Conservation (phyloP, 495 filamentous ascomycete species). For the Durotheca rogersii region DNA sequence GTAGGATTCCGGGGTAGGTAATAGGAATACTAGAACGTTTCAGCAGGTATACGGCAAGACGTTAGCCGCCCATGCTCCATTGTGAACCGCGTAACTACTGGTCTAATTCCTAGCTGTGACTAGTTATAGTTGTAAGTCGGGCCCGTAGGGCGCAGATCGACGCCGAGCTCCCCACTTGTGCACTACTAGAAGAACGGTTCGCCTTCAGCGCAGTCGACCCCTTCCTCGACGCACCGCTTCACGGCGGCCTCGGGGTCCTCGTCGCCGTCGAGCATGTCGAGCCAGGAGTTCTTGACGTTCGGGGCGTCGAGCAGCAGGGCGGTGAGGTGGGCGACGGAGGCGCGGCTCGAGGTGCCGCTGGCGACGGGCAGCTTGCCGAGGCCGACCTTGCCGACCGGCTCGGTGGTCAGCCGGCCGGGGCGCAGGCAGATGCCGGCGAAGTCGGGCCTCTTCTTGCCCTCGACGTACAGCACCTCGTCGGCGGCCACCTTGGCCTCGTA, state of each 20-base stretch:
- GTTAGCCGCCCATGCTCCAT: too few relatives aligned
- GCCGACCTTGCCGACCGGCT: conserved; percentile 60
- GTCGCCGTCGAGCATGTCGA: conserved; percentile 54
- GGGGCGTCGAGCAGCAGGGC: conserved; percentile 63
- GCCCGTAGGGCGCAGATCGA: too few relatives aligned
- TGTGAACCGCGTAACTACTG: too few relatives aligned
- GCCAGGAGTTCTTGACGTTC: conserved; percentile 46
- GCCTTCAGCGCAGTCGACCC: conserved; percentile 64
- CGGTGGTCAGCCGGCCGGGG: conserved; percentile 63
- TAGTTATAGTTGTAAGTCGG: too few relatives aligned
- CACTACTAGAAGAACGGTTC: conserved; percentile 43
- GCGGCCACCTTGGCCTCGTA: conserved; percentile 73
- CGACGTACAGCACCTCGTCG: conserved; percentile 68
- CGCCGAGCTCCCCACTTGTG: too few relatives aligned
- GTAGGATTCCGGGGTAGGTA: too few relatives aligned
- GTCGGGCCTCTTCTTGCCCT: conserved; percentile 42
- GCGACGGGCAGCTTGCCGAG: conserved; percentile 61
- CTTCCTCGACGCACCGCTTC: conserved; percentile 59
- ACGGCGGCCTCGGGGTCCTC: conserved; percentile 64
- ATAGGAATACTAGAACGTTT: too few relatives aligned
- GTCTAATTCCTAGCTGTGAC: too few relatives aligned
- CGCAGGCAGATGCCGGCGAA: conserved; percentile 70
- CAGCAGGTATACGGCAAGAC: too few relatives aligned
- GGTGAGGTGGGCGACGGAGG: conserved; percentile 68
- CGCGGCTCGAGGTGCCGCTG: conserved; percentile 59